Base-by-base conservation (phyloP, 257 asterid species). In the Paulownia fortunei region DNA sequence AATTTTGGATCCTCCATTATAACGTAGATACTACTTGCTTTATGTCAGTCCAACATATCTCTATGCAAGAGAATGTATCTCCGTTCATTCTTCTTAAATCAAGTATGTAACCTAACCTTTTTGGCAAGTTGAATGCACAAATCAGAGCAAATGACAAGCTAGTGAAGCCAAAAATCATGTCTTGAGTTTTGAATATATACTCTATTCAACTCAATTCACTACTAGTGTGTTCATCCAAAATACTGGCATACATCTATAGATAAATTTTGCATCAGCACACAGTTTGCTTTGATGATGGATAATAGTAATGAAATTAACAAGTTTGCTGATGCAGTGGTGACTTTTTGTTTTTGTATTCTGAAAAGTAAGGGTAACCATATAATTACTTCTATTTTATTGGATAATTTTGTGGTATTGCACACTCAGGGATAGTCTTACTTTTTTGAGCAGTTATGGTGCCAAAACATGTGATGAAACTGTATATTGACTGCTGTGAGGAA, bases 401-500 rank as follows among this genome's bases (percentile, higher is more conserved):
- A 68, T 60, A 18, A 52, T 73, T 58, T 5, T 26, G 27, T 70
- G 46, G 72, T 60, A n/a, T 23, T 56, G 47, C 74, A 70, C 67
- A 37, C 73, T 79, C 55, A 76, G 32, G 16, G 30, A 76, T 21
- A 46, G n/a, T 88, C 32, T 79, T 84, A 30, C 42, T 64, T 42
- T 55, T 74, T 54, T 69, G 55, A 27, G 87, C 91, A 90, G 99
- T 82, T 72, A 90, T 96, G 97, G 94, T 90, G 80, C 94, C 86
- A 49, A 96, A 89, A 85, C 87, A 80, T 81, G 79, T 90, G 80
- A 86, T 96, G 97, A 91, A 88, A 81, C 88, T 93, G 65, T 96
- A 96, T 75, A 79, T 90, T 34, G 88, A 93, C 72, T 86, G 89
- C 85, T 96, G 97, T 52, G 85, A 89, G 81, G 89, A 85, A 78